Evolutionary conservation across 1,284 basidiomycete genomes (phyloP).

Genomic region (Vanrija sp.): DNA sequence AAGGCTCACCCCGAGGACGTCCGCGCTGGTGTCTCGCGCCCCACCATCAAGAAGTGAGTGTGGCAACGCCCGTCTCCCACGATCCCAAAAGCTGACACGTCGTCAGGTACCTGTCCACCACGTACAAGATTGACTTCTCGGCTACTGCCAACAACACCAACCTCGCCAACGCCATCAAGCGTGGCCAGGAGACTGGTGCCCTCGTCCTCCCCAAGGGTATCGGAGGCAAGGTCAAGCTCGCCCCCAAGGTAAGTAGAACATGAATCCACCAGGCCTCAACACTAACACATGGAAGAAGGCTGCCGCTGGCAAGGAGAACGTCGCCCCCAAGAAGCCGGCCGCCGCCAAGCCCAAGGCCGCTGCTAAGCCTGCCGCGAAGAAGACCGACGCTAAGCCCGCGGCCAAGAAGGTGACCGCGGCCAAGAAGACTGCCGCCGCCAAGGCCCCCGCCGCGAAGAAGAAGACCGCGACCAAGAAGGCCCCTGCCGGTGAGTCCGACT

Average conservation of each 20-base stretch:
- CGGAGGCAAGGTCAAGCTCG: slow-evolving; percentile 72
- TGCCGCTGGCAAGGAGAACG: slow-evolving; percentile 1
- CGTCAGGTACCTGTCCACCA: slow-evolving; percentile 65
- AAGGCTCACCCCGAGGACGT: slow-evolving; percentile 68
- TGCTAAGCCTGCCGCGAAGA: slow-evolving; percentile 26
- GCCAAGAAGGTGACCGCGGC: slow-evolving; percentile 42
- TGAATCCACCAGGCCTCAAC: background rate
- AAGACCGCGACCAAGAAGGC: slow-evolving; percentile 39
- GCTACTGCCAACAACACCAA: slow-evolving; percentile 69
- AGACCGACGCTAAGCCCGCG: slow-evolving; percentile 52
- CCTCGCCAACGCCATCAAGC: slow-evolving; percentile 73
- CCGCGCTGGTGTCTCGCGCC: slow-evolving; percentile 80
- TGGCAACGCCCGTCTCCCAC: slow-evolving; percentile 21
- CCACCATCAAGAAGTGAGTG: slow-evolving; percentile 83
- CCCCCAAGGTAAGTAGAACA: slow-evolving; percentile 51
- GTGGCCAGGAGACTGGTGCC: slow-evolving; percentile 71
- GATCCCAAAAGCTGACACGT: slow-evolving; percentile 11
- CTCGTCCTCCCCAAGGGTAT: slow-evolving; percentile 84
- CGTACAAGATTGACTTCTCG: slow-evolving; percentile 72
- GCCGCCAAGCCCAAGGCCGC: background rate
- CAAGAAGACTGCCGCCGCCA: slow-evolving; percentile 55
- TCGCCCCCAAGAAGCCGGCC: slow-evolving; percentile 1
- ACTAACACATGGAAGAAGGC: background rate
- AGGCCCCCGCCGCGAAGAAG: slow-evolving; percentile 28
- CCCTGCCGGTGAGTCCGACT: slow-evolving; percentile 27